A percentile compares a stretch with the other conserved stretches of the same genome.
Evolutionary conservation across 345 rosid species (phyloP).

Genomic region (Garcia nutans): DNA sequence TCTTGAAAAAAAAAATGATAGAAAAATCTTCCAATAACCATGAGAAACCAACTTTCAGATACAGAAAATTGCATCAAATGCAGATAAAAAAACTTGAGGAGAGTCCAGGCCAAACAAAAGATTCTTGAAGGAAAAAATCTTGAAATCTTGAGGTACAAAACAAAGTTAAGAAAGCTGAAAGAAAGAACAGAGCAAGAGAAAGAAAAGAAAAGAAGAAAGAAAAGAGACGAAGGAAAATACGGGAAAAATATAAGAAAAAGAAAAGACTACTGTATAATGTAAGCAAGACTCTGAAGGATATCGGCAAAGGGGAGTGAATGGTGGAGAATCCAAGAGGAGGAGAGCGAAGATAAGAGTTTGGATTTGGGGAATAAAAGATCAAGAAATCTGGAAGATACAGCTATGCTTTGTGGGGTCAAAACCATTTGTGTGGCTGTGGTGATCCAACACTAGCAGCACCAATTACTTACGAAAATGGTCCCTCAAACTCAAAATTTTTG

Average conservation of each 20-base stretch:
- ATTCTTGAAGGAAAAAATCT: not conserved
- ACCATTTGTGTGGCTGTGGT: conserved; percentile 18
- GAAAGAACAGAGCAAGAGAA: not conserved
- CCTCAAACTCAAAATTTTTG: too few species aligned
- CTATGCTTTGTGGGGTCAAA: conserved; percentile 23
- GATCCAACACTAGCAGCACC: too few species aligned
- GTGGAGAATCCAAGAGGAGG: conserved; percentile 19
- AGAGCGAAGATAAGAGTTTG: conserved; percentile 32
- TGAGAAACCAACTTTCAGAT: not conserved
- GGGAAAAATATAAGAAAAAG: not conserved
- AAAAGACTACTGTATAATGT: not conserved
- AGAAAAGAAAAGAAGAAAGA: not conserved
- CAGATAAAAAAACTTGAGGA: not conserved
- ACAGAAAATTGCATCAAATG: not conserved
- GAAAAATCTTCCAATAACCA: not conserved
- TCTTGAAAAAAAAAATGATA: not conserved
- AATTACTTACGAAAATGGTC: too few species aligned
- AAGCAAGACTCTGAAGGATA: not conserved
- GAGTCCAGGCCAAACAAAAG: not conserved
- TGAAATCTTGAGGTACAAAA: not conserved
- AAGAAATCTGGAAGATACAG: conserved; percentile 15
- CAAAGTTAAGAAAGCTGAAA: too few species aligned
- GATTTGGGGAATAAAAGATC: conserved; percentile 24
- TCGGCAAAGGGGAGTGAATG: conserved; percentile 18
- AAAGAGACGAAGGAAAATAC: not conserved